Conservation (phyloP, 2,329 filamentous ascomycete species). For the Elsinoe australis region DNA sequence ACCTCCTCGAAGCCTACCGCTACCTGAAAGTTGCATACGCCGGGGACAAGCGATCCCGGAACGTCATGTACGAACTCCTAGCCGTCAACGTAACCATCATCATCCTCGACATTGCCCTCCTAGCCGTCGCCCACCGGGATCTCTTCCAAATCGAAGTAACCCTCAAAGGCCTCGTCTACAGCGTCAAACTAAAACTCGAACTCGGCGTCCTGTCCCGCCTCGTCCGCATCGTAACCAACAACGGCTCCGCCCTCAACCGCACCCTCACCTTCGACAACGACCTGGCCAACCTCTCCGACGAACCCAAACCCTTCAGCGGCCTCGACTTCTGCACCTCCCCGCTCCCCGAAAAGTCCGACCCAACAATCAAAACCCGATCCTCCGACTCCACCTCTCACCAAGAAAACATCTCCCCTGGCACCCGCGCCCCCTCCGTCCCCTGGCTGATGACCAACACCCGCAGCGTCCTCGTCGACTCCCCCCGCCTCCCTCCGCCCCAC, state of each 20-base stretch:
- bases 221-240: constrained; percentile 23
- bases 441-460: constrained; percentile 14
- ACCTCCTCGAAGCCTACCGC: constrained; percentile 24
- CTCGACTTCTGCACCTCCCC: constrained; percentile 17
- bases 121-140: constrained; percentile 30
- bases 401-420: background rate
- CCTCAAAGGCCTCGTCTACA: constrained; percentile 32
- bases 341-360: background rate
- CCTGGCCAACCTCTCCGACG: constrained; percentile 15
- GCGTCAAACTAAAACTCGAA: constrained; percentile 25
- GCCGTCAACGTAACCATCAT: constrained; percentile 35
- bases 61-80: constrained; percentile 32
- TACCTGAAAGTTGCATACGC: constrained; percentile 17
- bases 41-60: constrained; percentile 21
- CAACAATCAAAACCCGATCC: constrained; percentile 3
- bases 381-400: background rate
- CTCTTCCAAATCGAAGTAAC: constrained; percentile 32
- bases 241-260: constrained; percentile 11
- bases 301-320: constrained; percentile 11
- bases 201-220: constrained; percentile 27
- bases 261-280: constrained; percentile 16
- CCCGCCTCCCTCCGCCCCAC: background rate
- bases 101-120: constrained; percentile 30
- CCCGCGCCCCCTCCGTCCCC: constrained; percentile 11
- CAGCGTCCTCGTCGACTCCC: background rate